Conservation (phyloP, 441 rosid genomes). For the Eugenia klotzschiana region DNA sequence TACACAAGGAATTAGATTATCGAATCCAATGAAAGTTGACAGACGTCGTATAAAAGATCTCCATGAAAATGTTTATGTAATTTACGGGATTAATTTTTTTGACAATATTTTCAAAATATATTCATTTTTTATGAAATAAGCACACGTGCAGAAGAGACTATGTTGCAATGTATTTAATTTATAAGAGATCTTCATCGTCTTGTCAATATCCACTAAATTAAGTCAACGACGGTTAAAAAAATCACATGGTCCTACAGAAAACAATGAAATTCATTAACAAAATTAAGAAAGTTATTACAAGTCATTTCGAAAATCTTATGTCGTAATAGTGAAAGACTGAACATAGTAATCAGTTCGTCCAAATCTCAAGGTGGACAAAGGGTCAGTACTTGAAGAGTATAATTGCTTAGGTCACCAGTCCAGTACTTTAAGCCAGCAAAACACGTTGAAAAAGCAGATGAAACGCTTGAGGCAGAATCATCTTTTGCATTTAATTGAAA, state of each 20-base stretch:
- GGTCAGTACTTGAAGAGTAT: neutral
- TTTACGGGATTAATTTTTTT: rapidly evolving
- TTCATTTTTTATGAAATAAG: neutral
- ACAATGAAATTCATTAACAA: neutral
- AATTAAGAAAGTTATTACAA: neutral
- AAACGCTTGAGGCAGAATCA: neutral
- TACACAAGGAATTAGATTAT: neutral
- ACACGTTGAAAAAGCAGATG: neutral
- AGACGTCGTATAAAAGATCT: too few relatives aligned
- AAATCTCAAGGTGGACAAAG: neutral
- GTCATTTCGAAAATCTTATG: neutral
- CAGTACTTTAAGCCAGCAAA: neutral
- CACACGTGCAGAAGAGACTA: neutral
- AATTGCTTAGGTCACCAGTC: neutral
- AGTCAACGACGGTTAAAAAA: neutral
- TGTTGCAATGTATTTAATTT: neutral
- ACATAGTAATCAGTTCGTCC: neutral
- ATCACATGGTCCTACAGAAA: neutral
- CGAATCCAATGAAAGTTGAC: neutral
- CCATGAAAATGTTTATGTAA: too few relatives aligned
- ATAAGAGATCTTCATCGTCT: neutral
- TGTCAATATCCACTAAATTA: neutral
- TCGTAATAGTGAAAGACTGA: neutral
- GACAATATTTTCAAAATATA: rapidly evolving
- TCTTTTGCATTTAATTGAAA: neutral